Evolutionary conservation across 129 eudicot genomes (phyloP).

Genomic region (Escallonia rubra): DNA sequence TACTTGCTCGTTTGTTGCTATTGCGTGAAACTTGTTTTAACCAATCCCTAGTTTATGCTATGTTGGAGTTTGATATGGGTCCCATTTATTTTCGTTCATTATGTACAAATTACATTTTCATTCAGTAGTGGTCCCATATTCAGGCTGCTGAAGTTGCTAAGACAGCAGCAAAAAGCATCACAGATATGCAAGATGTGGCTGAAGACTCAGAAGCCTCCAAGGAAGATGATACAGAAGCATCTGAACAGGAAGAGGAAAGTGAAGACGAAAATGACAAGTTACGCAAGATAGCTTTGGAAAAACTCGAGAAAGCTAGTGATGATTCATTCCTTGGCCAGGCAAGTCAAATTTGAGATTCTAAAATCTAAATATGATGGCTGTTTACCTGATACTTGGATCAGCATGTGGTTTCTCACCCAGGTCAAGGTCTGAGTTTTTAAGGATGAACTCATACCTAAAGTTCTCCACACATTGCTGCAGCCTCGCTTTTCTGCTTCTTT

Average conservation of each 20-base stretch:
- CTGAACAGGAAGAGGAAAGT: slow-evolving; percentile 53
- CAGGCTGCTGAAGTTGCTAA: slow-evolving; percentile 90
- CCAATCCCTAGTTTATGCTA: too few relatives aligned
- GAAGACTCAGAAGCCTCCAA: slow-evolving; percentile 62
- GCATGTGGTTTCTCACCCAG: too few relatives aligned
- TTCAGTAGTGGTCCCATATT: slow-evolving; percentile 9
- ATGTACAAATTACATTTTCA: not conserved
- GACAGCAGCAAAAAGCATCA: slow-evolving; percentile 67
- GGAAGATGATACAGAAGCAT: slow-evolving; percentile 48
- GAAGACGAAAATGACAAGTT: slow-evolving; percentile 65
- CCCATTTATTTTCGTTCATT: too few relatives aligned
- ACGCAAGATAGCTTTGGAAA: slow-evolving; percentile 72
- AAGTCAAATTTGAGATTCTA: slow-evolving; percentile 15
- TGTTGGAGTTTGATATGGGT: too few relatives aligned
- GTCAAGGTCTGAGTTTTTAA: too few relatives aligned
- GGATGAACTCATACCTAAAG: too few relatives aligned
- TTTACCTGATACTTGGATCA: not conserved
- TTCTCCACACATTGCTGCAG: too few relatives aligned
- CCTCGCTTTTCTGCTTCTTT: too few relatives aligned
- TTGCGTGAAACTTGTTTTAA: too few relatives aligned
- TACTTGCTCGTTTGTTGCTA: too few relatives aligned
- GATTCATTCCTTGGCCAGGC: slow-evolving; percentile 91
- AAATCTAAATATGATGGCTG: not conserved
- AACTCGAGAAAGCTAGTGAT: slow-evolving; percentile 82
- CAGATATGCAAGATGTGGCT: slow-evolving; percentile 49